phyloP scores from a whole-genome alignment of 2,329 filamentous ascomycete genomes.

The Bipolaris oryzae region DNA sequence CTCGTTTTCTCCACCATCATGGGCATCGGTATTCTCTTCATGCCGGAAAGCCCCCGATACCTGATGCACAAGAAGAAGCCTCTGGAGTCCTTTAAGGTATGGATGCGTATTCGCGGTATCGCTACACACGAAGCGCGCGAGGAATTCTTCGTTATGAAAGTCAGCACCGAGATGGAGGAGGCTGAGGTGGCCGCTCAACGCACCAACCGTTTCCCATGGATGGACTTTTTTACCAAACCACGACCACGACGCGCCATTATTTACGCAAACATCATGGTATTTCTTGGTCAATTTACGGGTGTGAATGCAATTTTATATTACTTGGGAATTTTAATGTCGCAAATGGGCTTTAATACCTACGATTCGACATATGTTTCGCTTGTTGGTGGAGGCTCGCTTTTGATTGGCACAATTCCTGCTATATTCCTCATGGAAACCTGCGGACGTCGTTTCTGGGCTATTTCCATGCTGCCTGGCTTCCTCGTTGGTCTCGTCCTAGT shows the following conservation, averaged over 20 bases:
- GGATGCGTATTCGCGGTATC: slow-evolving; percentile 73
- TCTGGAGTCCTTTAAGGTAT: slow-evolving; percentile 69
- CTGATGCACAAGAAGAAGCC: slow-evolving; percentile 70
- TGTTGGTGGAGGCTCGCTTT: slow-evolving; percentile 70
- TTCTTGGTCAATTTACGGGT: slow-evolving; percentile 74
- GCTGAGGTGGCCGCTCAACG: slow-evolving; percentile 58
- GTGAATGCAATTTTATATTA: slow-evolving; percentile 67
- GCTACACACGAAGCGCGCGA: slow-evolving; percentile 63
- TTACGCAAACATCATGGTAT: slow-evolving; percentile 74
- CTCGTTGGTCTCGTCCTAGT: slow-evolving; percentile 72
- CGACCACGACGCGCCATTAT: slow-evolving; percentile 63
- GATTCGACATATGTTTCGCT: slow-evolving; percentile 73
- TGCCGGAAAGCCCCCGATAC: slow-evolving; percentile 72
- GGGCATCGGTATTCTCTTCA: slow-evolving; percentile 69
- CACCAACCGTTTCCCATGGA: slow-evolving; percentile 68
- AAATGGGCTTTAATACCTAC: slow-evolving; percentile 69
- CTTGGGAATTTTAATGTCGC: slow-evolving; percentile 63
- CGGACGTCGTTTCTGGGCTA: slow-evolving; percentile 76
- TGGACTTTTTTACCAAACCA: slow-evolving; percentile 75
- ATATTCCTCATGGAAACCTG: slow-evolving; percentile 75
- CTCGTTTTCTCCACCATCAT: slow-evolving; percentile 71
- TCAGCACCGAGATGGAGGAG: slow-evolving; percentile 62
- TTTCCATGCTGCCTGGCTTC: slow-evolving; percentile 73
- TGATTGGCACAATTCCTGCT: slow-evolving; percentile 71
- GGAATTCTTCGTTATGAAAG: slow-evolving; percentile 76